phyloP scores from a whole-genome alignment of 106 monocot species.

The Posidonia australis region DNA sequence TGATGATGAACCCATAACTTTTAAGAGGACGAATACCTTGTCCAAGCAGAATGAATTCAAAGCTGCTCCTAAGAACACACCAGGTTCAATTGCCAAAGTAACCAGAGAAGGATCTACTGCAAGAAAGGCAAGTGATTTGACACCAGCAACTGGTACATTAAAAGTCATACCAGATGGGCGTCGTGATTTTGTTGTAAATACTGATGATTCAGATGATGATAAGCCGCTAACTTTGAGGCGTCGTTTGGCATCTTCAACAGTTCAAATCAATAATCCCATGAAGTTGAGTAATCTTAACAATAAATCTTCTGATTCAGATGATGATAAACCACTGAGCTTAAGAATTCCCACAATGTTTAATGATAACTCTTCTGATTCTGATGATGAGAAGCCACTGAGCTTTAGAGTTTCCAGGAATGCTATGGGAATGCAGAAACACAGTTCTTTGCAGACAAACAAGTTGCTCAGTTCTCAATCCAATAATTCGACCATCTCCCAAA shows the following conservation, averaged over 20 bases:
- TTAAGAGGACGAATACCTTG: neutral
- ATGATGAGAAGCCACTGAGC: constrained; percentile 22
- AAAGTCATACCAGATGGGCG: neutral
- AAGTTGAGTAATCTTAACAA: too few species aligned
- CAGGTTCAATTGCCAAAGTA: neutral
- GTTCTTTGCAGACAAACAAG: neutral
- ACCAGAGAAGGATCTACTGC: neutral
- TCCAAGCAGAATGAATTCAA: neutral
- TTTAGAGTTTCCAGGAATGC: neutral
- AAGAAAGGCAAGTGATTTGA: neutral
- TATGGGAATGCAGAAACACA: constrained; percentile 2
- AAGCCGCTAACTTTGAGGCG: constrained; percentile 1
- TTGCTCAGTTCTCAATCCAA: neutral
- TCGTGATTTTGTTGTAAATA: neutral
- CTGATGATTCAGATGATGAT: constrained; percentile 4
- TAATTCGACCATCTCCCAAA: neutral
- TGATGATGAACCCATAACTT: neutral
- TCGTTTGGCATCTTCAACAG: neutral
- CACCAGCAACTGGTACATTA: neutral
- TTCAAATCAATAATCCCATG: neutral
- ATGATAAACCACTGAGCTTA: constrained; percentile 5
- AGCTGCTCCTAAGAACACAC: neutral
- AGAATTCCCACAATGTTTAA: constrained; percentile 1
- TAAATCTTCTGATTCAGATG: neutral
- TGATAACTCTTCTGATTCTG: constrained; percentile 12